Percentiles rank a stretch among this genome's conserved stretches.
These are phyloP conservation scores for Pistacia atlantica DNA, from an alignment of 345 rosid genomes.

Conservation along the genomic window DNA sequence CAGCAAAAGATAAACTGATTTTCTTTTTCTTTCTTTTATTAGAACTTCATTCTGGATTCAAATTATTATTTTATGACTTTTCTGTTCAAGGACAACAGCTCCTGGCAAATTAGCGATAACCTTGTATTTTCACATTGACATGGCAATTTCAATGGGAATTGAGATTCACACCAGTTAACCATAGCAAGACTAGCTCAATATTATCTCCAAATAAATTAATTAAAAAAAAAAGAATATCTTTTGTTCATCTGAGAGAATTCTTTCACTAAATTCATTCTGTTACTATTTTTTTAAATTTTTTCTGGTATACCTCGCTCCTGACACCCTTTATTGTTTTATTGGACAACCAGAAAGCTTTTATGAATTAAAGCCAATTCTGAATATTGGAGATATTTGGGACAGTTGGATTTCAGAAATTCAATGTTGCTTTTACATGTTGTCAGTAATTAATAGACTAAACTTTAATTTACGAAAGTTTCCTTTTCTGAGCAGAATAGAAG, in stretches of 20 bases:
- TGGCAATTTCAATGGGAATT: neutral
- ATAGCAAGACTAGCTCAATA: no score
- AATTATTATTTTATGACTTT: no score
- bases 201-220: no score
- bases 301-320: neutral
- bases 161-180: no score
- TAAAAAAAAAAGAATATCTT: no score
- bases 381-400: neutral
- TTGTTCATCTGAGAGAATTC: neutral
- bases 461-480: no score
- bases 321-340: neutral
- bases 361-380: no score
- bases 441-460: neutral
- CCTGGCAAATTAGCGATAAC: neutral
- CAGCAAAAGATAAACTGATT: neutral
- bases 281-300: no score
- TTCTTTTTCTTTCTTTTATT: no score
- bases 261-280: no score
- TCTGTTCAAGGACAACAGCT: conserved; percentile 4
- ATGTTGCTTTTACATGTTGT: neutral
- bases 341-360: neutral
- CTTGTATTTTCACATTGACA: neutral
- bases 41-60: no score
- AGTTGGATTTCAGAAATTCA: neutral
- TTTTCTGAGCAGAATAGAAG: no score